Evolutionary conservation across 2,329 filamentous ascomycete species (phyloP).

Genomic region (Trichoderma atroviride): DNA sequence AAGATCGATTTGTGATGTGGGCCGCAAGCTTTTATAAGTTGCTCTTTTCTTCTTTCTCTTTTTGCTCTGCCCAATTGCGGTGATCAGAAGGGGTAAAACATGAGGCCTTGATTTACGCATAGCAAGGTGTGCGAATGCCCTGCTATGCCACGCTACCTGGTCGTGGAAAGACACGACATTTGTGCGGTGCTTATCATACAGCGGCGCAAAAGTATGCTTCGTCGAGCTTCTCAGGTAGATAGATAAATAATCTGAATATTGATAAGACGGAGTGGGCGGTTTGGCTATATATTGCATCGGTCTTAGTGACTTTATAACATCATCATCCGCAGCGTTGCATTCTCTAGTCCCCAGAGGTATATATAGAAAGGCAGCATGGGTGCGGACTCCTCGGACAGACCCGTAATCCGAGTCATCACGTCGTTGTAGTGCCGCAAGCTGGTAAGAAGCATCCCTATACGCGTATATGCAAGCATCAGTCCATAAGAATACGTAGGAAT

Average conservation of each 20-base stretch:
- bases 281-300: background rate
- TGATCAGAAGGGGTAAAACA: background rate
- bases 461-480: background rate
- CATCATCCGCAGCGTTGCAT: conserved; percentile 4
- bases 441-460: background rate
- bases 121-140: background rate
- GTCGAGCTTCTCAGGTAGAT: background rate
- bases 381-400: conserved; percentile 7
- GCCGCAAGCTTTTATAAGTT: background rate
- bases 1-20: conserved; percentile 50
- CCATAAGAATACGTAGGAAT: background rate
- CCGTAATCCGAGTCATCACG: conserved; percentile 1
- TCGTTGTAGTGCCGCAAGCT: background rate
- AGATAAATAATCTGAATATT: background rate
- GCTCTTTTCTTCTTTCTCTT: background rate
- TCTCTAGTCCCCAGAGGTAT: background rate
- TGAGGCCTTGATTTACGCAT: background rate
- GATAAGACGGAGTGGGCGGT: background rate
- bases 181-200: background rate
- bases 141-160: background rate
- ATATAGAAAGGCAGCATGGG: background rate
- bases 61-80: background rate
- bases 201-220: background rate
- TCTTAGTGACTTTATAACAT: background rate
- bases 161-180: background rate